phyloP scores from a whole-genome alignment of 1,139 yeast genomes.

The Diutina pseudorugosa region DNA sequence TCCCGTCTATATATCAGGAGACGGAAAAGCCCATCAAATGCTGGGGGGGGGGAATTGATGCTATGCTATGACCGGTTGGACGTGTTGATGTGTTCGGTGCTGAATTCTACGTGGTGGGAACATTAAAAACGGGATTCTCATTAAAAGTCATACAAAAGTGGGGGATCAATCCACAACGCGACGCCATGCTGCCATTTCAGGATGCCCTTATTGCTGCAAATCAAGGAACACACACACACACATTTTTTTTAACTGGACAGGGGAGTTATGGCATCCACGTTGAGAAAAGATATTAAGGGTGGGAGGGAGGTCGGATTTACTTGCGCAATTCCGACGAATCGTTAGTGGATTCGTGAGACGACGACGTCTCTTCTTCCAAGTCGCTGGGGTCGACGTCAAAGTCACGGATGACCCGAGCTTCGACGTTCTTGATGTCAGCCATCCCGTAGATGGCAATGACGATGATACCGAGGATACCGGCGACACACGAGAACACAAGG shows the following conservation, averaged over 20 bases:
- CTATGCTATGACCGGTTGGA: too few relatives aligned
- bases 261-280: neutral
- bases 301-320: neutral
- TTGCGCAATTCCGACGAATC: neutral
- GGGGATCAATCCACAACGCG: neutral
- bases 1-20: neutral
- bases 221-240: neutral
- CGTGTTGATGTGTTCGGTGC: neutral
- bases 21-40: neutral
- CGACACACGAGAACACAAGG: slow-evolving; percentile 61
- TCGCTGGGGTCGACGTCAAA: slow-evolving; percentile 30
- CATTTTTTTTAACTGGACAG: neutral
- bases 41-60: neutral
- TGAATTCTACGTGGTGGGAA: neutral
- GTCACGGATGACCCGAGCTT: slow-evolving; percentile 39
- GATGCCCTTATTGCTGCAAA: neutral
- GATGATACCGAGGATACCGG: slow-evolving; percentile 70
- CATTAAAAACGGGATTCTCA: neutral
- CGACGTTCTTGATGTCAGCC: slow-evolving; percentile 51
- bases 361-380: slow-evolving; percentile 9
- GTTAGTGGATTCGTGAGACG: neutral
- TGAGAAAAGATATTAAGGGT: neutral
- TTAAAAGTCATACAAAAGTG: neutral
- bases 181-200: neutral
- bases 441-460: slow-evolving; percentile 75